These are phyloP conservation scores for Austroboletus olivaceoglutinosus DNA, from an alignment of 1,284 basidiomycete species.

Conservation along the genomic window DNA sequence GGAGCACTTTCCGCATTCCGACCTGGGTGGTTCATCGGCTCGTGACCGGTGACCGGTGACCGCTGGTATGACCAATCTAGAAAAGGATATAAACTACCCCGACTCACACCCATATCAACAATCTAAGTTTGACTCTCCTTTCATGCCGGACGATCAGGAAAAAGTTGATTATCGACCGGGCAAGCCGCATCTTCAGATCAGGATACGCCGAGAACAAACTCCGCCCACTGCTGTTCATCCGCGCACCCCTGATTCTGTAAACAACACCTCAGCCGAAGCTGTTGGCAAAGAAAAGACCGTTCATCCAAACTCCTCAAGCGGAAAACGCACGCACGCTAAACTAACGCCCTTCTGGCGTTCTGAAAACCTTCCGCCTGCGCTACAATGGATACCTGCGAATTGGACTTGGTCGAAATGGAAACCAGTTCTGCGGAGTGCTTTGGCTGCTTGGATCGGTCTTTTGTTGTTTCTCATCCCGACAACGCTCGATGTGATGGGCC, in stretches of 20 bases:
- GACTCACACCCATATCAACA: too few relatives aligned
- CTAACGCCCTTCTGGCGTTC: neutral
- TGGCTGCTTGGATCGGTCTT: constrained; percentile 62
- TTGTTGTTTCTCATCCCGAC: constrained; percentile 62
- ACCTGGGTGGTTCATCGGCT: too few relatives aligned
- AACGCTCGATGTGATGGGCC: constrained; percentile 55
- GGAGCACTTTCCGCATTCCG: too few relatives aligned
- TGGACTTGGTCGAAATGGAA: constrained; percentile 60
- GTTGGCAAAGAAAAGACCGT: constrained; percentile 1
- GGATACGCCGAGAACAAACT: neutral
- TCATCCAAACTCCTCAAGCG: neutral
- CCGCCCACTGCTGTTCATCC: neutral
- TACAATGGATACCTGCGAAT: constrained; percentile 59
- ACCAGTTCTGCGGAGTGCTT: constrained; percentile 61
- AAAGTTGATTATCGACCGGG: neutral
- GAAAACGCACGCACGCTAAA: neutral
- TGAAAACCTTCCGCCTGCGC: constrained; percentile 21
- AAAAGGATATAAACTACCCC: too few relatives aligned
- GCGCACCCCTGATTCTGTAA: neutral
- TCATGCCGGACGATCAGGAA: constrained; percentile 12
- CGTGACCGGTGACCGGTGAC: too few relatives aligned
- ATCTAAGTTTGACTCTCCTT: too few relatives aligned
- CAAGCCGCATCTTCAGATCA: constrained; percentile 10
- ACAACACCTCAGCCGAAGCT: neutral
- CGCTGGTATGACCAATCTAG: too few relatives aligned